Conservation (phyloP, 306 rosid genomes). For the barrel medic (Medicago truncatula) region DNA sequence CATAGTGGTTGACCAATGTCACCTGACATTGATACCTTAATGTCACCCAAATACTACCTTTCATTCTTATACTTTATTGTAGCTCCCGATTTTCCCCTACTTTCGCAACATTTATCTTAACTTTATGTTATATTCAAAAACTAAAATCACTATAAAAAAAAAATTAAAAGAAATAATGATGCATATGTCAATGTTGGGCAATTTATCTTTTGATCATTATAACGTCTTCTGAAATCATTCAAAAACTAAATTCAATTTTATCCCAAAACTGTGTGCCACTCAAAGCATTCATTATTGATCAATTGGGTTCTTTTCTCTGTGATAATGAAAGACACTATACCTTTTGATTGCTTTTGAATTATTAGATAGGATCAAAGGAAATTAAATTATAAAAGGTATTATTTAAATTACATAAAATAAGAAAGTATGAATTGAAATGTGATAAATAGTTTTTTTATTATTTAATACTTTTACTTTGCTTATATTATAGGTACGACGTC, state of each 20-base stretch:
- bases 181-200: neutral
- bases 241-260: conserved; percentile 1
- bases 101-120: neutral
- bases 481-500: no score
- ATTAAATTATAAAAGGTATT: neutral
- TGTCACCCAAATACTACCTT: no score
- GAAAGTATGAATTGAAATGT: neutral
- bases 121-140: neutral
- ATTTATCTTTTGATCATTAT: conserved; percentile 12
- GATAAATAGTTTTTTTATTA: neutral
- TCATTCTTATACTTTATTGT: no score
- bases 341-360: neutral
- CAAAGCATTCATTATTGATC: conserved; percentile 7
- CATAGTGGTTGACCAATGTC: no score
- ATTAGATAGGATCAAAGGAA: neutral
- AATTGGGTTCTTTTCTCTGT: conserved; percentile 5
- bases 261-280: conserved; percentile 10
- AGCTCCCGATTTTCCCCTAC: no score
- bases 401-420: neutral
- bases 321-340: conserved; percentile 42
- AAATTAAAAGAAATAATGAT: neutral
- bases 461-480: no score
- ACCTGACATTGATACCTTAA: no score
- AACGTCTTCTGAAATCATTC: neutral
- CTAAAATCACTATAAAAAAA: neutral